A percentile compares a stretch with the other conserved stretches of the same genome.
These are phyloP conservation scores for Mucor racemosus DNA, from an alignment of 371 early-diverging fungal genomes.

Conservation along the genomic window DNA sequence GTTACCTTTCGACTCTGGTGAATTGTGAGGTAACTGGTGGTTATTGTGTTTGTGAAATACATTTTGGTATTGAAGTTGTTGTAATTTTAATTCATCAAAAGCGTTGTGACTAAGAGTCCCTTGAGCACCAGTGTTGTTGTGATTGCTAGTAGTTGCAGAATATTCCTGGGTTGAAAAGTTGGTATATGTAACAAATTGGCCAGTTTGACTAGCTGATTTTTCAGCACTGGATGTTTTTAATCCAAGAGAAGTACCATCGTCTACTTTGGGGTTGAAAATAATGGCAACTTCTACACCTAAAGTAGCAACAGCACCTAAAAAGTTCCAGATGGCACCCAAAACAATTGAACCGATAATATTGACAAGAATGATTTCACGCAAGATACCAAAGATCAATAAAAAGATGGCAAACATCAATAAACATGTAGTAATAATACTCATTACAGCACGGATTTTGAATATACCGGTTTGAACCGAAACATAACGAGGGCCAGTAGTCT, in stretches of 20 bases:
- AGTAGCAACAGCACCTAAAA: constrained; percentile 26
- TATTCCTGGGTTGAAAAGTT: constrained; percentile 33
- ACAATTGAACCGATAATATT: constrained; percentile 22
- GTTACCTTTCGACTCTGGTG: background rate
- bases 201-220: constrained; percentile 14
- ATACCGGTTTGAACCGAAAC: constrained; percentile 46
- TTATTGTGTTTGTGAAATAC: constrained; percentile 34
- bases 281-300: constrained; percentile 27
- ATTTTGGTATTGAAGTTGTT: constrained; percentile 32
- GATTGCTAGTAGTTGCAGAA: constrained; percentile 2
- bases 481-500: constrained; percentile 40
- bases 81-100: constrained; percentile 32
- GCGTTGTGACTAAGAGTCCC: constrained; percentile 22
- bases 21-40: constrained; percentile 14
- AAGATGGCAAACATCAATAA: constrained; percentile 35
- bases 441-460: constrained; percentile 40
- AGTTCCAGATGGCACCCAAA: constrained; percentile 34
- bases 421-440: constrained; percentile 29
- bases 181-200: constrained; percentile 23
- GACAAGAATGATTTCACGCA: constrained; percentile 27
- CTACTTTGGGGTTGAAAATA: constrained; percentile 30
- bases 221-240: constrained; percentile 27
- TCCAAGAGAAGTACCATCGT: constrained; percentile 21
- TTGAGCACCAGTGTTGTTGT: constrained; percentile 11
- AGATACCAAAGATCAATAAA: constrained; percentile 31